Base-by-base conservation (phyloP, 2,329 filamentous ascomycete genomes). In the Rutstroemia sp. region DNA sequence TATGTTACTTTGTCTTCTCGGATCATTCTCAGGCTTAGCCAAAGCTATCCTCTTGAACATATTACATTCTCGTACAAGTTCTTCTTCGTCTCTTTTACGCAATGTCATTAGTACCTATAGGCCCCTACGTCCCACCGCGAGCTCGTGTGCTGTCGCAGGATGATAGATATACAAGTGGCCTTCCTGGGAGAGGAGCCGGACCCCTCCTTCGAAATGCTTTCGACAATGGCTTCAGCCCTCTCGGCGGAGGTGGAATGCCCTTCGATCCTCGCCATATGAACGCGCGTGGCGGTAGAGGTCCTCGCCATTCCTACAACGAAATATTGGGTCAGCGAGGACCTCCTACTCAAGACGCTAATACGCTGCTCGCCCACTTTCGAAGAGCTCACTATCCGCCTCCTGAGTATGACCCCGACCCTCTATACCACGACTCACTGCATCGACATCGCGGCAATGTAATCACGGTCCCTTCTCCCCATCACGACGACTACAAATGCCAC, bases 61-160 rank as follows among this genome's bases (percentile, higher is more conserved):
- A 18, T 34, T 19, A 34, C 45, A 39, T 19, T 21, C 34, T 23
- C 37, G 44, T 30, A 34, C 16, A 47, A 19, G 10, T 45, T 25
- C 16, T 12, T 48, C 25, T 23, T 23, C 23, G 9, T 53, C 37
- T 34, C 18, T 21, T 25, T 5, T 23, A 41, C 41, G 52, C 21
- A 54, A 54, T 54, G 52, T 54, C 52, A 49, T 49, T 54, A 38
- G 48, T 54, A 54, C 52, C 52, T 42, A 9, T 54, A 16, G 47
- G 44, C 8, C 37, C 52, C 38, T 54, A 54, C 45, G 52, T 49
- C 9, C 45, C 52, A 18, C 45, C 45, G 21, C 52, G 52, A 54
- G 45, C 52, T 41, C 52, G 52, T 37, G 52, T 54, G 5, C 30
- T 53, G 10, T 47, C 51, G 19, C 51, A 30, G n/a, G 18, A 46